These are phyloP conservation scores for Geotrichum phurueaensis DNA, from an alignment of 1,139 yeast species.

Conservation along the genomic window DNA sequence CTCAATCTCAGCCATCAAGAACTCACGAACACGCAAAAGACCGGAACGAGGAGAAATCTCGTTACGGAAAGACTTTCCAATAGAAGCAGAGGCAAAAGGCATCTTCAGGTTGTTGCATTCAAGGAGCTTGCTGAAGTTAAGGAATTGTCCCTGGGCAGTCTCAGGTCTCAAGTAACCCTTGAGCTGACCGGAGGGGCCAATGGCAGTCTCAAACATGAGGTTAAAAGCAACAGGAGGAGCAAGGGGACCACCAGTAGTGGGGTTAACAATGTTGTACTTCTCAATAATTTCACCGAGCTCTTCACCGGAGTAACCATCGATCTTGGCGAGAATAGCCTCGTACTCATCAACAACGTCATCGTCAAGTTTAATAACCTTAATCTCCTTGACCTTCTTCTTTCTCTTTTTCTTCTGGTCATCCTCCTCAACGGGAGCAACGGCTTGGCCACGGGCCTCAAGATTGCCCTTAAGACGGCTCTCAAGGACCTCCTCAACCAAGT, in stretches of 20 bases:
- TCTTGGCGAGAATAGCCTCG: slow-evolving; percentile 75
- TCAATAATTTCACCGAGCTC: slow-evolving; percentile 83
- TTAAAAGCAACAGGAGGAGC: slow-evolving; percentile 94
- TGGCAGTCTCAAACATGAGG: slow-evolving; percentile 98
- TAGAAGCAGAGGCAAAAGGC: slow-evolving; percentile 98
- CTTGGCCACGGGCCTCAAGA: slow-evolving; percentile 84
- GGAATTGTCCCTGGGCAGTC: slow-evolving; percentile 98
- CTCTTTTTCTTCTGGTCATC: slow-evolving; percentile 64
- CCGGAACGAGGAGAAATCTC: slow-evolving; percentile 99
- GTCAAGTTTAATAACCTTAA: slow-evolving; percentile 78
- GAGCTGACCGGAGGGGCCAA: slow-evolving; percentile 95
- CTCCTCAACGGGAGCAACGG: slow-evolving; percentile 49
- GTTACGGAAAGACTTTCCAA: slow-evolving; percentile 97
- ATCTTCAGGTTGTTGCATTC: slow-evolving; percentile 93
- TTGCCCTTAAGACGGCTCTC: slow-evolving; percentile 96
- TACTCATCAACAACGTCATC: slow-evolving; percentile 75
- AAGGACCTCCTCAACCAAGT: slow-evolving; percentile 92
- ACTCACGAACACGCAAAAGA: slow-evolving; percentile 94
- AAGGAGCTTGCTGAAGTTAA: slow-evolving; percentile 86
- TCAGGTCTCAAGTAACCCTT: slow-evolving; percentile 97
- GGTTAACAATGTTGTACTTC: slow-evolving; percentile 80
- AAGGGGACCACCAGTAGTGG: slow-evolving; percentile 77
- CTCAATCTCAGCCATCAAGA: slow-evolving; percentile 98
- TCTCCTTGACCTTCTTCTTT: slow-evolving; percentile 95
- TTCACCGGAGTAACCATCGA: slow-evolving; percentile 91